These are phyloP conservation scores for Sphagnurus paluster DNA, from an alignment of 1,284 basidiomycete genomes.

Conservation along the genomic window DNA sequence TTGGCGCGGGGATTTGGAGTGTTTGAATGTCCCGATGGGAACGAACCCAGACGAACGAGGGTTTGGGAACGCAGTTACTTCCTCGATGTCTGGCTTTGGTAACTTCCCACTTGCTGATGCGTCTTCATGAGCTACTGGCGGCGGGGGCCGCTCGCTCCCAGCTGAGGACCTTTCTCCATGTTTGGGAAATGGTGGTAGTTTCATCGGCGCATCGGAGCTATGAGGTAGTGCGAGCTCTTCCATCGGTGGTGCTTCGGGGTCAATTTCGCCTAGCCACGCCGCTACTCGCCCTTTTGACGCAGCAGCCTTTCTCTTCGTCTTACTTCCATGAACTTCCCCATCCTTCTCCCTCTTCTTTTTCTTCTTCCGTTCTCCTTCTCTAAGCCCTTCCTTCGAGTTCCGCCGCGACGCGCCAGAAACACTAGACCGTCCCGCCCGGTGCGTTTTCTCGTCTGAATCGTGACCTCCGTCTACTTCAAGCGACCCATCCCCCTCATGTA, in stretches of 20 bases:
- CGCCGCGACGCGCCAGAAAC: constrained; percentile 29
- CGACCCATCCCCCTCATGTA: constrained; percentile 23
- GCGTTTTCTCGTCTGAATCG: constrained; percentile 51
- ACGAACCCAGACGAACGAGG: constrained; percentile 75
- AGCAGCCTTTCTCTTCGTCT: constrained; percentile 38
- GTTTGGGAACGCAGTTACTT: constrained; percentile 47
- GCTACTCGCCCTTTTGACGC: constrained; percentile 70
- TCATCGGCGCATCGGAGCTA: constrained; percentile 11
- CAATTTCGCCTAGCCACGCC: constrained; percentile 72
- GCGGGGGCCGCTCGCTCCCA: neutral
- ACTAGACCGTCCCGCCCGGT: constrained; percentile 43
- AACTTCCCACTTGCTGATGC: neutral
- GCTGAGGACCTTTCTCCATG: neutral
- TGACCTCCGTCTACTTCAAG: constrained; percentile 38
- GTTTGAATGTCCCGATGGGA: constrained; percentile 55
- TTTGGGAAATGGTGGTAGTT: constrained; percentile 1
- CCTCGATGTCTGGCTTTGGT: constrained; percentile 13
- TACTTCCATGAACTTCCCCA: constrained; percentile 12
- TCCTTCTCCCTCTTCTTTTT: constrained; percentile 26
- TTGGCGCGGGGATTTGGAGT: constrained; percentile 31
- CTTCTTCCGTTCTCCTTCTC: constrained; percentile 25
- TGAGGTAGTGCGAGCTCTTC: constrained; percentile 22
- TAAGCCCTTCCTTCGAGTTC: constrained; percentile 23
- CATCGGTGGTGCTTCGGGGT: constrained; percentile 48
- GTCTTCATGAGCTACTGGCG: neutral